Evolutionary conservation across 108 stramenopile genomes (phyloP).

Genomic region (Parmales sp.): DNA sequence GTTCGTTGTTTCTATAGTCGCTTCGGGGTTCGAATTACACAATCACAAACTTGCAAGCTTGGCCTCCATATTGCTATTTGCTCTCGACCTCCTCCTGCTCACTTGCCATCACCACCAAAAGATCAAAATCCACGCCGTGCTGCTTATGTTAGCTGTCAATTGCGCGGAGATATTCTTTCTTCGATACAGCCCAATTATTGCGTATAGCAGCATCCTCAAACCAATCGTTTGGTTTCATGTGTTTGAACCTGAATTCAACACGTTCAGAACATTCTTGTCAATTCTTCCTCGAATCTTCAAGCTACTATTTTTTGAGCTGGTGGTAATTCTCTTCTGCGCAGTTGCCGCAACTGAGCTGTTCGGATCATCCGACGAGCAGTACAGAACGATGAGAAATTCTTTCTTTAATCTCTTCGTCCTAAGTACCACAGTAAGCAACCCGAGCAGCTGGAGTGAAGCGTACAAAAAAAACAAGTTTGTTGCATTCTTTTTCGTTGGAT

Average conservation of each 20-base stretch:
- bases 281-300: background rate
- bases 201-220: background rate
- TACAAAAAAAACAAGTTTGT: background rate
- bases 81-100: too few species aligned
- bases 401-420: background rate
- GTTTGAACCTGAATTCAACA: background rate
- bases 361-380: background rate
- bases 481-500: background rate
- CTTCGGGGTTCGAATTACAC: too few species aligned
- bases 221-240: background rate
- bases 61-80: too few species aligned
- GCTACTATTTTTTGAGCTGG: background rate
- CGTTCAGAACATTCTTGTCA: background rate
- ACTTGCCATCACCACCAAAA: too few species aligned
- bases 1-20: too few species aligned
- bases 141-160: background rate
- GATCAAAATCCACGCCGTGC: too few species aligned
- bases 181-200: background rate
- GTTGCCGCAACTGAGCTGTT: background rate
- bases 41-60: too few species aligned
- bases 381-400: background rate
- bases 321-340: background rate
- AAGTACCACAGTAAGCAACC: background rate
- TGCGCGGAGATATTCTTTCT: background rate
- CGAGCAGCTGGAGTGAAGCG: background rate